Evolutionary conservation across 1,284 basidiomycete species (phyloP), one percentile per base, ranked within the genome.

Genomic region (Cutaneotrichosporon sp.): DNA sequence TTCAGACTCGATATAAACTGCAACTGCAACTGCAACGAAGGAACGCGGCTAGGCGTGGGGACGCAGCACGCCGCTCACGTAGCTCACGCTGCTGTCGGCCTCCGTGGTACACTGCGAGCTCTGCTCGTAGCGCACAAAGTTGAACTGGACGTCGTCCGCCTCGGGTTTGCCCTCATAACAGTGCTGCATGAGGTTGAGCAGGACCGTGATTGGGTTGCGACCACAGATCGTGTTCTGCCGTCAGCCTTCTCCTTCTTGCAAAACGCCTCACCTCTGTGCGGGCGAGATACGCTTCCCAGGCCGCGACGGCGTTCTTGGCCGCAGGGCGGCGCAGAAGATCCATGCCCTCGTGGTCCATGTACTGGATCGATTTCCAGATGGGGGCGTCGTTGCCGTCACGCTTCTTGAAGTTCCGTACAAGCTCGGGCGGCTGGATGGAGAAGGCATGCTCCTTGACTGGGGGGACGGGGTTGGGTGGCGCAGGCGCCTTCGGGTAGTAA

Each of bases 201-300:
- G 78, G 0, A 97, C 87, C 0, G 91, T 89, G 56, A 99, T 97
- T 1, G 96, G 92, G 68, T 97, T 91, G 46, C 92, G 79, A 0
- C 96, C 94, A 65, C 96, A 99, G 40, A 99, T 94, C 0, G 96
- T 98, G 75, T 99, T 99, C 78, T 86, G 83, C 4, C 1, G 49
- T 50, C 47, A 54, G 52, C 40, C 4, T 12, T 15, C 3, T 10
- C n/a, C 30, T 38, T 34, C 2, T n/a, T 18, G 10, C 42, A 9
- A 36, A 1, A 41, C 26, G n/a, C 9, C 70, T 60, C 56, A 73
- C 75, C 58, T 68, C 67, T 17, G 94, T 97, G 56, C 80, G 74
- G 15, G 78, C 72, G 2, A 99, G 79, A 69, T 98, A 97, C 7
- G 78, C 75, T 1, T 83, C 77, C 71, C 94, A 96, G 17, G 78